Percentiles rank a stretch among this genome's conserved stretches.
Evolutionary conservation across 257 asterid species (phyloP).

Genomic region (Orobanche coerulescens): DNA sequence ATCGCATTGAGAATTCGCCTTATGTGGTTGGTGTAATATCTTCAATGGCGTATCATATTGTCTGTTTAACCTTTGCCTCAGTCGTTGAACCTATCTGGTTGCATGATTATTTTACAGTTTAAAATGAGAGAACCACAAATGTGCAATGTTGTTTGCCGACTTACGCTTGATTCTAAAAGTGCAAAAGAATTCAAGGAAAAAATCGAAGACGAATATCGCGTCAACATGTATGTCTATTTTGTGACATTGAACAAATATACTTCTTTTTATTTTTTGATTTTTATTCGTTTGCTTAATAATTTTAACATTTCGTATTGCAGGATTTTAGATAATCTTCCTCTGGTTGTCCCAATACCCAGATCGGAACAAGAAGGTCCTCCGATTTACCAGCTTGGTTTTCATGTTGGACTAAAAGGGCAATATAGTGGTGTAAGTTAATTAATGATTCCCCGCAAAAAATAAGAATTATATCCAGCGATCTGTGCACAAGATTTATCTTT

Average conservation of each 20-base stretch:
- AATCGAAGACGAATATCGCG: slow-evolving; percentile 53
- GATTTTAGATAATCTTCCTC: slow-evolving; percentile 92
- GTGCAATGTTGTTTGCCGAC: slow-evolving; percentile 43
- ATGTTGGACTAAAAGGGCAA: slow-evolving; percentile 63
- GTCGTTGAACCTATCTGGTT: not conserved
- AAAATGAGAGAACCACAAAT: slow-evolving; percentile 55
- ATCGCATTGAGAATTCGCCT: slow-evolving; percentile 69
- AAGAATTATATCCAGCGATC: not conserved
- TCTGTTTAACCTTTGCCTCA: not conserved
- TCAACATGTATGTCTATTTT: slow-evolving; percentile 38
- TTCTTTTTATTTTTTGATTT: not conserved
- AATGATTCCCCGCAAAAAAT: slow-evolving; percentile 7
- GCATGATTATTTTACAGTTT: slow-evolving; percentile 34
- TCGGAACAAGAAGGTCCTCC: slow-evolving; percentile 37
- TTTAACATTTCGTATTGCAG: slow-evolving; percentile 25
- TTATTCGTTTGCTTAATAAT: not conserved
- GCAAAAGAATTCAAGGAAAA: slow-evolving; percentile 51
- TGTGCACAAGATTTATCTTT: not conserved
- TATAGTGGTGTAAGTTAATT: slow-evolving; percentile 64
- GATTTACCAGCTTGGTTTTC: slow-evolving; percentile 69
- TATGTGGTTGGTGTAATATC: slow-evolving; percentile 32
- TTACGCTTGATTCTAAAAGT: slow-evolving; percentile 33
- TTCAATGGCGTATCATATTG: not conserved
- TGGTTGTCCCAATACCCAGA: slow-evolving; percentile 65
- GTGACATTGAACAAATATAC: not conserved